phyloP scores from a whole-genome alignment of 2,329 filamentous ascomycete genomes.

The Pseudocercospora cruenta region DNA sequence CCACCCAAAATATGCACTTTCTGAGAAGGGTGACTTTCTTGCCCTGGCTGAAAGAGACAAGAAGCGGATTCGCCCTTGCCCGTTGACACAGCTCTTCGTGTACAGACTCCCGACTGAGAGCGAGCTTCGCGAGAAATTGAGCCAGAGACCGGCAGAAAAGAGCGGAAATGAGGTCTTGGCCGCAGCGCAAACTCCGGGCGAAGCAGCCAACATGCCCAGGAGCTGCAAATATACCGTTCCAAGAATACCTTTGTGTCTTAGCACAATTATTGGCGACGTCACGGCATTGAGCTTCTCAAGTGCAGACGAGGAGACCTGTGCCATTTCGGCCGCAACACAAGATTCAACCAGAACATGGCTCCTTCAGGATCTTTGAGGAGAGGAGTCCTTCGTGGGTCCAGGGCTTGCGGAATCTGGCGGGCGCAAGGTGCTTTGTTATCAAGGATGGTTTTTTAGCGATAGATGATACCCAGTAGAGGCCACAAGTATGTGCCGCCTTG shows the following conservation, averaged over 20 bases:
- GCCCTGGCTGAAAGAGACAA: constrained; percentile 39
- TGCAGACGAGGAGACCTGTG: constrained; percentile 21
- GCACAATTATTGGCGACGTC: constrained; percentile 33
- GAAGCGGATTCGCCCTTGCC: constrained; percentile 33
- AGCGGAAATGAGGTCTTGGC: not conserved
- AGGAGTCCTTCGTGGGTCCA: not conserved
- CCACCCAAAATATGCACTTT: constrained; percentile 35
- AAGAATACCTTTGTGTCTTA: constrained; percentile 35
- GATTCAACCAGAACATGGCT: constrained; percentile 33
- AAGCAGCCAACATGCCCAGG: not conserved
- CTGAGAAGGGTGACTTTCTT: constrained; percentile 24
- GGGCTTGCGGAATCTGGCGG: constrained; percentile 2
- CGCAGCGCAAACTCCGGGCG: not conserved
- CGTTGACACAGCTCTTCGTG: constrained; percentile 35
- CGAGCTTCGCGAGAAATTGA: constrained; percentile 25
- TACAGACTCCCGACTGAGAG: constrained; percentile 34
- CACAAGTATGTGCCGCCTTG: not conserved
- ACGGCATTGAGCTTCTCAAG: constrained; percentile 30
- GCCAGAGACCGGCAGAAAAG: constrained; percentile 11
- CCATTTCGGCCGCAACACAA: constrained; percentile 29
- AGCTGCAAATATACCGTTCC: constrained; percentile 25
- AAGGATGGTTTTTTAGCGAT: not conserved
- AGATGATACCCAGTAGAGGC: constrained; percentile 1
- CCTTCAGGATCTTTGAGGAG: constrained; percentile 26
- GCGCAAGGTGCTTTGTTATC: not conserved